Evolutionary conservation across 208 protist genomes (phyloP).

Genomic region (Trypanosoma mega): DNA sequence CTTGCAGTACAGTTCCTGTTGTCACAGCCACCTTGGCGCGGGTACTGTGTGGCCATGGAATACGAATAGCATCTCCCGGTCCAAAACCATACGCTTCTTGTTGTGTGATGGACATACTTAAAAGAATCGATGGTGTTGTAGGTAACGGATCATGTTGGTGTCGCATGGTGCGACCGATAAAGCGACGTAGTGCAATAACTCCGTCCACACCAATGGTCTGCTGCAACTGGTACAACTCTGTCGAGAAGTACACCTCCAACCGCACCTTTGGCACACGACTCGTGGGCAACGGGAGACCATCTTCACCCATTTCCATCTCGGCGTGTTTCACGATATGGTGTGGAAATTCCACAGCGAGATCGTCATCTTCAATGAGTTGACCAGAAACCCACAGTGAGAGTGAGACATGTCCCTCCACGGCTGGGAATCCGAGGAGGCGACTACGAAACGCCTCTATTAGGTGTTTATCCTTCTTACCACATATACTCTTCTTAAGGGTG

Average conservation of each 20-base stretch:
- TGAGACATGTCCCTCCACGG: constrained; percentile 63
- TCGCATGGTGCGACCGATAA: constrained; percentile 75
- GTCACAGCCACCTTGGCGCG: constrained; percentile 44
- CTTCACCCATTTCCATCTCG: constrained; percentile 11
- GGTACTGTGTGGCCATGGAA: constrained; percentile 60
- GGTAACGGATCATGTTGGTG: constrained; percentile 75
- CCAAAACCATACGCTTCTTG: constrained; percentile 27
- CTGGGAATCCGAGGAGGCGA: constrained; percentile 51
- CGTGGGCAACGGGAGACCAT: constrained; percentile 2
- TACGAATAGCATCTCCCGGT: constrained; percentile 31
- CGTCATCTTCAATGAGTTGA: constrained; percentile 56
- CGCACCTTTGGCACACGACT: constrained; percentile 49
- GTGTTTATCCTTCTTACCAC: constrained; percentile 49
- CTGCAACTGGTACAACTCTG: constrained; percentile 72
- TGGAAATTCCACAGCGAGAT: constrained; percentile 68
- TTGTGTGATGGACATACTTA: constrained; percentile 35
- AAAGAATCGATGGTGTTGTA: constrained; percentile 54
- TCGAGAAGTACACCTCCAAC: constrained; percentile 86
- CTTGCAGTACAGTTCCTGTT: constrained; percentile 50
- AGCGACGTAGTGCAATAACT: constrained; percentile 57
- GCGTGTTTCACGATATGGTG: constrained; percentile 80
- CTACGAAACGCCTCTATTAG: constrained; percentile 68
- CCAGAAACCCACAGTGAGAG: constrained; percentile 84
- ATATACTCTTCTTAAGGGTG: constrained; percentile 55
- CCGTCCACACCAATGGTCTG: constrained; percentile 56